Percentiles rank a stretch among this genome's conserved stretches.
These are phyloP conservation scores for Mallotus nudiflorus DNA, from an alignment of 345 rosid species.

Conservation along the genomic window DNA sequence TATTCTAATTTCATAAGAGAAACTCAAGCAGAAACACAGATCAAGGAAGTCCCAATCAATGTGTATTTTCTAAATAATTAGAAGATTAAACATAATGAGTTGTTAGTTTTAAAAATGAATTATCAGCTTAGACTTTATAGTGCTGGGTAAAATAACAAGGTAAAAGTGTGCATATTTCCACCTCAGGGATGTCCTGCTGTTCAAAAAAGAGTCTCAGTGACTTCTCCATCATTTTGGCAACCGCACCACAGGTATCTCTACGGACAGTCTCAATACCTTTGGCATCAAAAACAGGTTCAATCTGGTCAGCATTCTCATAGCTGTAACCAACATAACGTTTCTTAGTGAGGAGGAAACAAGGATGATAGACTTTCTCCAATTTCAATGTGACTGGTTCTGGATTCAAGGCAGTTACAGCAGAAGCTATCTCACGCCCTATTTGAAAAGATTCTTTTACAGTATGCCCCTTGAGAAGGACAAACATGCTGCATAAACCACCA, in stretches of 20 bases:
- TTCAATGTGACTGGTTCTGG: constrained; percentile 89
- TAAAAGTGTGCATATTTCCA: constrained; percentile 21
- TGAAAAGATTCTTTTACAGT: constrained; percentile 64
- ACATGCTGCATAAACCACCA: constrained; percentile 63
- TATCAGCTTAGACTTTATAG: neutral
- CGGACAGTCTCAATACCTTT: constrained; percentile 98
- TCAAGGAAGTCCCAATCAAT: neutral
- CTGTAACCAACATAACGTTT: constrained; percentile 97
- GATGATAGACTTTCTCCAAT: constrained; percentile 96
- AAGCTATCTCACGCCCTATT: constrained; percentile 81
- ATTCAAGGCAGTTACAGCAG: constrained; percentile 82
- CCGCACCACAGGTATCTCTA: constrained; percentile 86
- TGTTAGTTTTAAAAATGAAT: neutral
- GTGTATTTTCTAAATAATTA: neutral
- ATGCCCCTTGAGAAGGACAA: constrained; percentile 85
- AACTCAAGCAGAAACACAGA: constrained; percentile 6
- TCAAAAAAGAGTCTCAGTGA: constrained; percentile 80
- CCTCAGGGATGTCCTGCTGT: constrained; percentile 63
- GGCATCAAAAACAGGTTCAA: constrained; percentile 80
- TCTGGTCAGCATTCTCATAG: constrained; percentile 76
- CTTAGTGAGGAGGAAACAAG: constrained; percentile 93
- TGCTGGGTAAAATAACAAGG: neutral
- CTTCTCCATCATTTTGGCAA: constrained; percentile 87
- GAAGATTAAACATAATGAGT: neutral
- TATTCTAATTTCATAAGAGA: constrained; percentile 6